Conservation (phyloP, 2,329 filamentous ascomycete genomes). For the Kalmusia sp. region DNA sequence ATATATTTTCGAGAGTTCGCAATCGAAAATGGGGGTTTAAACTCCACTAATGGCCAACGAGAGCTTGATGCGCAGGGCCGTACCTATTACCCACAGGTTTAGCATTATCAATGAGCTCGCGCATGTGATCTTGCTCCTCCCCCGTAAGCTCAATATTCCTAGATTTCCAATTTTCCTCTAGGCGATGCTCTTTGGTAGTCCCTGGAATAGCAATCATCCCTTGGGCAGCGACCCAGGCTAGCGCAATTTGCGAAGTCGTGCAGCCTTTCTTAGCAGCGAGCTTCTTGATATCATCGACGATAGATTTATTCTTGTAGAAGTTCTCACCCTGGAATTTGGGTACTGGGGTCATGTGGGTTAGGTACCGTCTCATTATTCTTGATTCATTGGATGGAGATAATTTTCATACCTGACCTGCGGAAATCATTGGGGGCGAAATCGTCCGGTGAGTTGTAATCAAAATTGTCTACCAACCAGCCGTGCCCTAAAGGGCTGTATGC, state of each 20-base stretch:
- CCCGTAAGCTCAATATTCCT: conserved; percentile 28
- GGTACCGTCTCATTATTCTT: neutral
- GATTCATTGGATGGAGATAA: too few species aligned
- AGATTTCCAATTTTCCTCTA: conserved; percentile 30
- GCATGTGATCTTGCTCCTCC: conserved; percentile 29
- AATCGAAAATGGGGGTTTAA: too few species aligned
- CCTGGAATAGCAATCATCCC: conserved; percentile 64
- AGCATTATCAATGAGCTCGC: conserved; percentile 39
- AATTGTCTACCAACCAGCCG: conserved; percentile 32
- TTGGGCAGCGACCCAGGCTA: conserved; percentile 41
- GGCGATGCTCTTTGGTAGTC: conserved; percentile 26
- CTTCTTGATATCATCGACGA: conserved; percentile 34
- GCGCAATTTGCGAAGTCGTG: conserved; percentile 63
- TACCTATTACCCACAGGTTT: conserved; percentile 50
- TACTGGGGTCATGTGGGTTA: conserved; percentile 8
- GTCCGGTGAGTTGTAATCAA: conserved; percentile 44
- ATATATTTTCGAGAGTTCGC: too few species aligned
- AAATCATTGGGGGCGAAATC: conserved; percentile 50
- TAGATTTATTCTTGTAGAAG: conserved; percentile 37
- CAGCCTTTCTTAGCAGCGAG: conserved; percentile 54
- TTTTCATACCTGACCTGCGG: conserved; percentile 22
- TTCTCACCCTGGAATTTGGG: conserved; percentile 52
- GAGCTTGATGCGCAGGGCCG: conserved; percentile 29
- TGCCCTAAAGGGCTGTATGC: conserved; percentile 44
- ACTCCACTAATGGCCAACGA: conserved; percentile 31